Evolutionary conservation across 192 early-diverging fungal species (phyloP).

Genomic region (Umbelopsis sp.): DNA sequence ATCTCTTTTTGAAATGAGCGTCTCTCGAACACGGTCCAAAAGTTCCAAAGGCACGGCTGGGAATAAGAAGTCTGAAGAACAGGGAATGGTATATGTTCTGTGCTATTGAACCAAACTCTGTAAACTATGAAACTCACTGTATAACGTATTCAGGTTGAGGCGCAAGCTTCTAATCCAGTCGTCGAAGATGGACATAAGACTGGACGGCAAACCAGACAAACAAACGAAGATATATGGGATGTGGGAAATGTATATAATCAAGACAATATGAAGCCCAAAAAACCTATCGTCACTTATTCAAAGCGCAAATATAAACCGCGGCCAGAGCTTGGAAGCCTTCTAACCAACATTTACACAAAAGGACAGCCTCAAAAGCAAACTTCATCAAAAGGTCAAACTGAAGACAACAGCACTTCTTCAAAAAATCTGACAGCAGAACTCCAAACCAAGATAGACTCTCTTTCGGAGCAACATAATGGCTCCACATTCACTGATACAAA

Average conservation of each 20-base stretch:
- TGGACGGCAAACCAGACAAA: neutral
- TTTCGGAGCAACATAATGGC: too few relatives aligned
- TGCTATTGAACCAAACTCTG: neutral
- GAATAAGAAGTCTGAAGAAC: neutral
- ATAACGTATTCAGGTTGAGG: neutral
- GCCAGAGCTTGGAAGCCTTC: neutral
- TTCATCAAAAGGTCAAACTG: neutral
- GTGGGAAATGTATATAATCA: neutral
- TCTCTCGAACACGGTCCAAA: slow-evolving; percentile 19
- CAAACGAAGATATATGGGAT: slow-evolving; percentile 1
- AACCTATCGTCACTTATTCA: slow-evolving; percentile 5
- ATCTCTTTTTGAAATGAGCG: slow-evolving; percentile 10
- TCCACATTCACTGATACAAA: too few relatives aligned
- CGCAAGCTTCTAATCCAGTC: neutral
- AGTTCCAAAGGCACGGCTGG: neutral
- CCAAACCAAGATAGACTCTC: neutral
- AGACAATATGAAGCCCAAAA: slow-evolving; percentile 8
- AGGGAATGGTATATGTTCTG: neutral
- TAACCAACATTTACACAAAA: neutral
- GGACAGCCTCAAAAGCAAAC: neutral
- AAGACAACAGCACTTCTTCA: neutral
- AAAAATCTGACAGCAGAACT: neutral
- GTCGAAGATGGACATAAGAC: neutral
- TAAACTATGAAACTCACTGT: neutral
- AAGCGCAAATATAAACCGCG: slow-evolving; percentile 7